These are phyloP conservation scores for Cystoisospora suis DNA, from an alignment of 169 alveolate species.

Conservation along the genomic window DNA sequence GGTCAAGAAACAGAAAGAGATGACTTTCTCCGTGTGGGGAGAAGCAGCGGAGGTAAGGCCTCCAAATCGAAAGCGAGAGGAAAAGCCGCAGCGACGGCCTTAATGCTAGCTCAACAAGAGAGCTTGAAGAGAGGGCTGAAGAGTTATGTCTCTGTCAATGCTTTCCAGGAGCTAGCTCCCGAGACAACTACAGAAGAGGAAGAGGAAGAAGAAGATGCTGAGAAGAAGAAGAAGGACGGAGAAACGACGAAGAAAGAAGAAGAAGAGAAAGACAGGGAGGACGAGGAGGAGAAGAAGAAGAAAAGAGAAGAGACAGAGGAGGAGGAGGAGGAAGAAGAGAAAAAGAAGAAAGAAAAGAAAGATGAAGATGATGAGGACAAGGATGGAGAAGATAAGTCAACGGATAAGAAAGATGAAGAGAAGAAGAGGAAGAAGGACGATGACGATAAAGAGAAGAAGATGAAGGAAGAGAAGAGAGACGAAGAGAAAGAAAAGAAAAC, in stretches of 20 bases:
- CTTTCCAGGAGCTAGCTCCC: background rate
- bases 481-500: background rate
- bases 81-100: too few relatives aligned
- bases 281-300: background rate
- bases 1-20: background rate
- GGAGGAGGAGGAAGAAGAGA: background rate
- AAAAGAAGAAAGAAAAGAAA: background rate
- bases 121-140: too few relatives aligned
- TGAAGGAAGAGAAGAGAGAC: background rate
- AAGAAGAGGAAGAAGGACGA: background rate
- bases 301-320: background rate
- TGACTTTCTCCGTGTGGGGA: background rate
- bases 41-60: too few relatives aligned
- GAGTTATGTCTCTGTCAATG: background rate
- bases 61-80: too few relatives aligned
- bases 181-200: background rate
- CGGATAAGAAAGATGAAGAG: background rate
- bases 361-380: background rate
- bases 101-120: too few relatives aligned
- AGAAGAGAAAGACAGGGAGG: background rate
- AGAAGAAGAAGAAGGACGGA: background rate
- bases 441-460: background rate
- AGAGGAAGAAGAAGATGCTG: background rate
- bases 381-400: background rate
- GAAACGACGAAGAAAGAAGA: background rate